Conservation (phyloP, 164 flowering plant species). For the Nelumbo lutea region DNA sequence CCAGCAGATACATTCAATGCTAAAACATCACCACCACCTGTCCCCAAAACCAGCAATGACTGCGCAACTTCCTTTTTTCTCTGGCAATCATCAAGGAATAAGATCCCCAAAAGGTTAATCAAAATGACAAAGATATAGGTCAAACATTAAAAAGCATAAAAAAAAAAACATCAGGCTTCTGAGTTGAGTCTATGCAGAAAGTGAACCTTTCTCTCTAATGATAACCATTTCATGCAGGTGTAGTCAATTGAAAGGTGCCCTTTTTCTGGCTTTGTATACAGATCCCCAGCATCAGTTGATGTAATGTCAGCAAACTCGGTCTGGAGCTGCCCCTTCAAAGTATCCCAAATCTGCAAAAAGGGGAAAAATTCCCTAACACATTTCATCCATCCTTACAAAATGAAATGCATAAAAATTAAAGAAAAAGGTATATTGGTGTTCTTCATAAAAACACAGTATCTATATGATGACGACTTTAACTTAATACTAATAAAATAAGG, state of each 20-base stretch:
- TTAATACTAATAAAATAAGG: no score
- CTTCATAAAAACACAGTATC: no score
- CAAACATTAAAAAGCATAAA: neutral
- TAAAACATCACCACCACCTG: conserved; percentile 85
- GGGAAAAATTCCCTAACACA: neutral
- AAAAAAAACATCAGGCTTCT: neutral
- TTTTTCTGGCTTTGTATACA: conserved; percentile 37
- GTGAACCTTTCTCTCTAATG: conserved; percentile 57
- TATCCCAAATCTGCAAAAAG: conserved; percentile 80
- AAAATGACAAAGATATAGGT: neutral
- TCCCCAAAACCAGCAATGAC: conserved; percentile 69
- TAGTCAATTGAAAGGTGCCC: conserved; percentile 93
- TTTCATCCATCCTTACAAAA: neutral
- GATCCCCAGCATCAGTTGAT: conserved; percentile 34
- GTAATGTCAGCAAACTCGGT: conserved; percentile 70
- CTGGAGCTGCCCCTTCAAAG: conserved; percentile 77
- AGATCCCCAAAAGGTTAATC: neutral
- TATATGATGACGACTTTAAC: no score
- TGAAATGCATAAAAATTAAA: neutral
- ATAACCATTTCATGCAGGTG: conserved; percentile 86
- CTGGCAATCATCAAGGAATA: conserved; percentile 31
- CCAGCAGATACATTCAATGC: conserved; percentile 86
- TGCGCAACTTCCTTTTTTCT: conserved; percentile 58
- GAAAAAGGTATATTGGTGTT: no score
- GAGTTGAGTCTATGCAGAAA: neutral